Conservation (phyloP, 805 yeast species). For the Saccharomyces eubayanus region DNA sequence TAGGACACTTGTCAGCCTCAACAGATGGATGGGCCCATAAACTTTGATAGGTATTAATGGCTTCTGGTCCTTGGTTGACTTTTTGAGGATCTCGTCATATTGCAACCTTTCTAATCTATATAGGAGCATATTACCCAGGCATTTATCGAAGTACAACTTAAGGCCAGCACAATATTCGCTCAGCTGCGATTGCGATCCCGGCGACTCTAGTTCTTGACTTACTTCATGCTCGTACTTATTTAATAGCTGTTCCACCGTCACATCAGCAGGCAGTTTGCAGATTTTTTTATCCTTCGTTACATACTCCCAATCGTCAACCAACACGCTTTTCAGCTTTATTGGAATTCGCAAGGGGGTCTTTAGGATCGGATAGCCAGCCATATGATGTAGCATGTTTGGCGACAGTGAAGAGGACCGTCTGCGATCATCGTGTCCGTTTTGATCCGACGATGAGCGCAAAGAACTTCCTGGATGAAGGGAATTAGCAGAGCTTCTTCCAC, state of each 20-base stretch:
- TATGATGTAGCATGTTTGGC: neutral
- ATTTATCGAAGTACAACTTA: conserved; percentile 61
- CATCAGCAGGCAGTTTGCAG: conserved; percentile 51
- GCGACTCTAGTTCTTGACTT: conserved; percentile 22
- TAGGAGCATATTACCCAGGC: conserved; percentile 34
- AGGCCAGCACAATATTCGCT: conserved; percentile 69
- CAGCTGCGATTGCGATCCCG: conserved; percentile 40
- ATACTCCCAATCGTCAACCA: conserved; percentile 92
- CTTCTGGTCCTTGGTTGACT: conserved; percentile 8
- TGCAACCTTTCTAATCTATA: conserved; percentile 28
- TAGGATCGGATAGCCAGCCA: conserved; percentile 4
- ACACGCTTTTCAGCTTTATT: conserved; percentile 52
- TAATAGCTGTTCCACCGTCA: conserved; percentile 46
- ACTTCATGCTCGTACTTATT: conserved; percentile 37
- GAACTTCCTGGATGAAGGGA: neutral
- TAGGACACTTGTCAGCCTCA: conserved; percentile 65
- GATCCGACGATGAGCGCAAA: neutral
- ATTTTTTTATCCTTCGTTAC: conserved; percentile 74
- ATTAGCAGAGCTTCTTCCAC: neutral
- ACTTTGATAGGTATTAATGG: conserved; percentile 24
- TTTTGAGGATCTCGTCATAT: conserved; percentile 16
- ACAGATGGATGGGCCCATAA: conserved; percentile 77
- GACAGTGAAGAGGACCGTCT: neutral
- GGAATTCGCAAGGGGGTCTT: conserved; percentile 53
- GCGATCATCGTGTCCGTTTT: neutral